Percentiles rank a stretch among this genome's conserved stretches.
Conservation (phyloP, 1,139 yeast genomes). For the Geotrichum australiense region DNA sequence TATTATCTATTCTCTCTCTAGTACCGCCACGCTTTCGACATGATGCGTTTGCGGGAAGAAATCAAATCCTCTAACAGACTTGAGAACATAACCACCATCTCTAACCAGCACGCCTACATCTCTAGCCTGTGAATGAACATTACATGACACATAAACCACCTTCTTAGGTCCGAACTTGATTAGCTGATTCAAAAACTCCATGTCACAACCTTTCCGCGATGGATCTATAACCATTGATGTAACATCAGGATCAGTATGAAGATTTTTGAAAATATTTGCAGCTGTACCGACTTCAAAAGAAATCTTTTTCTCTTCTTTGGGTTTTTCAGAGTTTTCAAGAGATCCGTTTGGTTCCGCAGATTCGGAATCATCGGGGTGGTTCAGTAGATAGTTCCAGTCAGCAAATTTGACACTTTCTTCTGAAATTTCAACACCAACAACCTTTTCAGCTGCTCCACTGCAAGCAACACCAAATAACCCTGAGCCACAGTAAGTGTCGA, state of each 20-base stretch:
- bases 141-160: slow-evolving; percentile 89
- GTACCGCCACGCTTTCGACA: slow-evolving; percentile 91
- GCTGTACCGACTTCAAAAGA: slow-evolving; percentile 88
- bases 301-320: not conserved
- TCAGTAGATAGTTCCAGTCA: slow-evolving; percentile 65
- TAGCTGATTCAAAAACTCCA: slow-evolving; percentile 74
- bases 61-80: slow-evolving; percentile 87
- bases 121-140: slow-evolving; percentile 95
- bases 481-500: slow-evolving; percentile 97
- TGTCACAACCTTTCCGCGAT: slow-evolving; percentile 95
- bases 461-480: slow-evolving; percentile 89
- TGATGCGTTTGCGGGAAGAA: slow-evolving; percentile 98
- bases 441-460: slow-evolving; percentile 68
- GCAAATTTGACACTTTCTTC: slow-evolving; percentile 91
- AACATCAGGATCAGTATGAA: slow-evolving; percentile 60
- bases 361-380: slow-evolving; percentile 27
- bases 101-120: slow-evolving; percentile 79
- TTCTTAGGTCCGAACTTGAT: slow-evolving; percentile 76
- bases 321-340: slow-evolving; percentile 68
- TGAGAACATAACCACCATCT: slow-evolving; percentile 52
- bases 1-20: no score
- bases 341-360: slow-evolving; percentile 25
- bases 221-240: slow-evolving; percentile 95
- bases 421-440: slow-evolving; percentile 90
- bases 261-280: slow-evolving; percentile 74